Conservation (phyloP, 441 rosid species). For the Viola pubescens region DNA sequence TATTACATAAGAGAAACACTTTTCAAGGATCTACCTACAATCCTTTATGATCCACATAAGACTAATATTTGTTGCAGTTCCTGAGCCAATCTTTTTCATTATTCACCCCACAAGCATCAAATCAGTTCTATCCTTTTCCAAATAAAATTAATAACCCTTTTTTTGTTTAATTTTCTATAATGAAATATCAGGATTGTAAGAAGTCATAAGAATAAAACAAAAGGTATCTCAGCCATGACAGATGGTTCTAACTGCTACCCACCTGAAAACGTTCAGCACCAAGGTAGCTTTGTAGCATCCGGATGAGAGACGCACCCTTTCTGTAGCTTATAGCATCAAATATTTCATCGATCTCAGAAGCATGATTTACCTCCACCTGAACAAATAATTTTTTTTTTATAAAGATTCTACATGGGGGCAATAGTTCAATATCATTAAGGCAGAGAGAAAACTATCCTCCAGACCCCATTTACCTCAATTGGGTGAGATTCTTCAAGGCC, state of each 20-base stretch:
- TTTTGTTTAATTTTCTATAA: neutral
- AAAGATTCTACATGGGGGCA: conserved; percentile 6
- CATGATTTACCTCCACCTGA: conserved; percentile 89
- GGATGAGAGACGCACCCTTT: conserved; percentile 92
- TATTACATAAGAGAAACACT: too few relatives aligned
- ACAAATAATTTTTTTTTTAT: conserved; percentile 14
- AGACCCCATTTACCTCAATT: conserved; percentile 58
- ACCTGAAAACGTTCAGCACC: conserved; percentile 95
- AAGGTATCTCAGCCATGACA: conserved; percentile 2
- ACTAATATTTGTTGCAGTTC: too few relatives aligned
- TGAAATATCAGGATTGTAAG: too few relatives aligned
- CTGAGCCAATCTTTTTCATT: too few relatives aligned
- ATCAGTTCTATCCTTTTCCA: too few relatives aligned
- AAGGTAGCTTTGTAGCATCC: conserved; percentile 91
- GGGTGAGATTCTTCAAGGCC: conserved; percentile 97
- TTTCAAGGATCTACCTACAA: too few relatives aligned
- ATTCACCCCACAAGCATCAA: too few relatives aligned
- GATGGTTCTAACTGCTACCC: conserved; percentile 9
- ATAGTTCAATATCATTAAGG: neutral
- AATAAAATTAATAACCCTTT: too few relatives aligned
- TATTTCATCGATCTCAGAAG: conserved; percentile 79
- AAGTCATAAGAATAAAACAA: neutral
- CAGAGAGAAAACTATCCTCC: neutral
- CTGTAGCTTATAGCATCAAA: conserved; percentile 89
- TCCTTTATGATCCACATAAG: too few relatives aligned